Evolutionary conservation across 2,329 filamentous ascomycete species (phyloP).

Genomic region (Trichocomaceae sp.): DNA sequence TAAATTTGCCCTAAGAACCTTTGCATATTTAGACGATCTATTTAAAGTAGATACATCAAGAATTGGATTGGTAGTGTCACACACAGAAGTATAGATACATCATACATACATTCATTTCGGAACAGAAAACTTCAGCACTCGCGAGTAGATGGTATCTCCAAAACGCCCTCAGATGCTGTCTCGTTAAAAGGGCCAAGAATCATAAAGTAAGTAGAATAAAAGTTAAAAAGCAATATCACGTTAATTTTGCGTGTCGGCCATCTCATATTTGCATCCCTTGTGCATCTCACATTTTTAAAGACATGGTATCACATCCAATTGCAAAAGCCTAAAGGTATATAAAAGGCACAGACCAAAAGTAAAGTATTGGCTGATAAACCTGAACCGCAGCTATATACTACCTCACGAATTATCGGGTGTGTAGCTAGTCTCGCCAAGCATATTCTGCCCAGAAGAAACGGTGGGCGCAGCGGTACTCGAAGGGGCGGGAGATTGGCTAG

Average conservation of each 20-base stretch:
- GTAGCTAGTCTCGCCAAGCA: constrained; percentile 65
- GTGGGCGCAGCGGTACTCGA: constrained; percentile 49
- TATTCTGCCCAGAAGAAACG: constrained; percentile 48
- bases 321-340: not conserved
- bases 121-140: not conserved
- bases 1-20: not conserved
- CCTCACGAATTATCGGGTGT: constrained; percentile 52
- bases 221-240: not conserved
- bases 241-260: not conserved
- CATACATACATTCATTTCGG: not conserved
- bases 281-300: not conserved
- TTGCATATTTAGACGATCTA: not conserved
- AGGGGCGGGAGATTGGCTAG: constrained; percentile 27
- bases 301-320: not conserved
- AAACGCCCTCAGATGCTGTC: constrained; percentile 10
- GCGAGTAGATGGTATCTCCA: constrained; percentile 10
- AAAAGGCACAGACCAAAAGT: constrained; percentile 13
- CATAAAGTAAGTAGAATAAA: not conserved
- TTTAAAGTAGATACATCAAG: not conserved
- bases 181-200: not conserved
- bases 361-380: not conserved
- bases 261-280: not conserved
- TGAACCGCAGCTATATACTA: not conserved
- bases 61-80: not conserved
- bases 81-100: not conserved